Base-by-base conservation (phyloP, 2,329 filamentous ascomycete species). In the Diplodia mutila region DNA sequence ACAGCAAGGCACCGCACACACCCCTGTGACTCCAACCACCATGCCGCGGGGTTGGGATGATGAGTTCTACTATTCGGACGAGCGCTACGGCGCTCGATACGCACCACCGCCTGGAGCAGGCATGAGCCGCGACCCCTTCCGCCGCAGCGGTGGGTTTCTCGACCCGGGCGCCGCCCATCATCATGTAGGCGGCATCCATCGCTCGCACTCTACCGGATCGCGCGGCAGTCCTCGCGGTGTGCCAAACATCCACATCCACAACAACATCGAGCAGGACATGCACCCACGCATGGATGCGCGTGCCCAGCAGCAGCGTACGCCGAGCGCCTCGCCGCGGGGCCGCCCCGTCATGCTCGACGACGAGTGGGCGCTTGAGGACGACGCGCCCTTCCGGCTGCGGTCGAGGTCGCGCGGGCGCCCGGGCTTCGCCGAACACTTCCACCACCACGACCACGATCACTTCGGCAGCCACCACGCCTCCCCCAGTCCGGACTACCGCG, bases 161-260 rank as follows among this genome's bases (percentile, higher is more conserved):
- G 68, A 65, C 14, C 77, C 76, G 0, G 74, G 77, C 53, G 69
- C 69, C 21, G 70, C 72, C 37, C 57, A 63, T 65, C 37, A 67
- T 25, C 61, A 65, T 8, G 37, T 32, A 6, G 70, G 71, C 51
- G 75, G 76, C 51, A 77, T 83, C 18, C 78, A 82, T 61, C 80
- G 82, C 65, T 80, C 80, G 57, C 78, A 81, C 68, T 83, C 81
- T 18, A 77, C 79, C 51, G 82, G 82, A 53, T 77, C 80, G 66
- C 70, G 75, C 27, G 80, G 80, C 16, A 81, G 82, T 57, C 77
- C 80, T 65, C 70, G 75, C 25, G 80, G 80, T 16, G 75, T 75
- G n/a, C 82, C 82, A 21, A 78, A 80, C 55, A 78, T 83, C 69
- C 81, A 81, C 71, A 82, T 83, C 69, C 80, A 81, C 75, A 83